These are phyloP conservation scores for Aspergillus sp. DNA, from an alignment of 2,329 filamentous ascomycete species.

Conservation along the genomic window DNA sequence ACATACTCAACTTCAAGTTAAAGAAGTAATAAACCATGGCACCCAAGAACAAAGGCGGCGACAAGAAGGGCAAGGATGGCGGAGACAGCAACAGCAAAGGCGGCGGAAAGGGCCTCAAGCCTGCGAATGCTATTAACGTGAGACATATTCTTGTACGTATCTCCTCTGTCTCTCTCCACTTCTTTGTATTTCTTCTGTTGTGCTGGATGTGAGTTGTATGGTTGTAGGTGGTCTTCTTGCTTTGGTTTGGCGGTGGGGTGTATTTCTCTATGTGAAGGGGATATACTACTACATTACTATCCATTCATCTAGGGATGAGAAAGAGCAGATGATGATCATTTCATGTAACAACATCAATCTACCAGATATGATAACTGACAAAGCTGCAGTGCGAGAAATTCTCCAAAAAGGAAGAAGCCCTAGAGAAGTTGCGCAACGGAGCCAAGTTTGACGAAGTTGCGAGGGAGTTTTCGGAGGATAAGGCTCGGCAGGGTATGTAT, in stretches of 20 bases:
- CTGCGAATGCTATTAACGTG: conserved; percentile 65
- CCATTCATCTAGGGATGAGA: too few species aligned
- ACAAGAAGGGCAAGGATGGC: conserved; percentile 30
- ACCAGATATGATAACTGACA: not conserved
- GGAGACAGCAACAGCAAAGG: too few species aligned
- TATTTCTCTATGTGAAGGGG: too few species aligned
- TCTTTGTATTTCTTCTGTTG: not conserved
- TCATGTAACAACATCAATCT: too few species aligned
- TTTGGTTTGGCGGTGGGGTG: not conserved
- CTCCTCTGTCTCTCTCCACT: not conserved
- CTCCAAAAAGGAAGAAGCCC: conserved; percentile 65
- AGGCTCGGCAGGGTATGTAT: conserved; percentile 57
- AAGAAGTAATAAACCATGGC: conserved; percentile 34
- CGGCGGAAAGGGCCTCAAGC: conserved; percentile 50
- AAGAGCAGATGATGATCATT: too few species aligned
- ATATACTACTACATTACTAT: too few species aligned
- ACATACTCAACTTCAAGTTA: too few species aligned
- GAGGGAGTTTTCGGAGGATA: conserved; percentile 66
- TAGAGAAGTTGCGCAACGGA: conserved; percentile 61
- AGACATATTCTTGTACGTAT: conserved; percentile 61
- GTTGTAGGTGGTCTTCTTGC: not conserved
- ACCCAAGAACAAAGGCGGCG: conserved; percentile 44
- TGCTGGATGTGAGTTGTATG: too few species aligned
- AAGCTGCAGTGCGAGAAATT: conserved; percentile 60
- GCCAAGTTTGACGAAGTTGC: conserved; percentile 67